Evolutionary conservation across 805 yeast genomes (phyloP).

Genomic region (Pichia gijzeniarum): DNA sequence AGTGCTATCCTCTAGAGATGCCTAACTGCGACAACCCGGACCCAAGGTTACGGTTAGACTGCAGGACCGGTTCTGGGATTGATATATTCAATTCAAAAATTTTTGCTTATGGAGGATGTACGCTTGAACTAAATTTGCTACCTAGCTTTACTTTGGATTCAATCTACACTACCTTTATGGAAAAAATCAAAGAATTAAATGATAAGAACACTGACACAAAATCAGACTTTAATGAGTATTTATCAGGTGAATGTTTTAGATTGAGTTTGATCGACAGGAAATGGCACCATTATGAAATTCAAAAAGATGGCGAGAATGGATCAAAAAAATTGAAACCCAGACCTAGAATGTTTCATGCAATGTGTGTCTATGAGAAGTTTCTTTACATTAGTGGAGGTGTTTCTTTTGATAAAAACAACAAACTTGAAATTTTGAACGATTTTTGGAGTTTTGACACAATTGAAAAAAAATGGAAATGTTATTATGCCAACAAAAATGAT

Average conservation of each 20-base stretch:
- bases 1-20: conserved; percentile 48
- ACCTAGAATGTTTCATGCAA: conserved; percentile 56
- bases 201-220: background rate
- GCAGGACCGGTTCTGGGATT: conserved; percentile 64
- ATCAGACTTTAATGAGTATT: conserved; percentile 25
- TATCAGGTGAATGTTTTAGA: conserved; percentile 60
- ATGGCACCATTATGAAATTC: conserved; percentile 43
- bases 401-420: conserved; percentile 32
- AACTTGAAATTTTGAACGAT: conserved; percentile 48
- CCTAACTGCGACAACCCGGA: conserved; percentile 48
- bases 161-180: conserved; percentile 33
- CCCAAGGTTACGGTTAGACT: conserved; percentile 47
- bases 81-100: conserved; percentile 52
- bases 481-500: conserved; percentile 33
- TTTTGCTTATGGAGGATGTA: conserved; percentile 63
- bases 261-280: conserved; percentile 50
- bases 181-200: conserved; percentile 3
- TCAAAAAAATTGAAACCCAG: conserved; percentile 23
- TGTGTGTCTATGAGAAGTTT: conserved; percentile 43
- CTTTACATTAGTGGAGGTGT: conserved; percentile 65
- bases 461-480: conserved; percentile 46
- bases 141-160: conserved; percentile 33
- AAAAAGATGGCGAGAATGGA: conserved; percentile 1
- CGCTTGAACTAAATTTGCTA: conserved; percentile 46
- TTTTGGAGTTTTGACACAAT: conserved; percentile 61